Conservation (phyloP, 106 monocot genomes). For the Phalaenopsis equestris region DNA sequence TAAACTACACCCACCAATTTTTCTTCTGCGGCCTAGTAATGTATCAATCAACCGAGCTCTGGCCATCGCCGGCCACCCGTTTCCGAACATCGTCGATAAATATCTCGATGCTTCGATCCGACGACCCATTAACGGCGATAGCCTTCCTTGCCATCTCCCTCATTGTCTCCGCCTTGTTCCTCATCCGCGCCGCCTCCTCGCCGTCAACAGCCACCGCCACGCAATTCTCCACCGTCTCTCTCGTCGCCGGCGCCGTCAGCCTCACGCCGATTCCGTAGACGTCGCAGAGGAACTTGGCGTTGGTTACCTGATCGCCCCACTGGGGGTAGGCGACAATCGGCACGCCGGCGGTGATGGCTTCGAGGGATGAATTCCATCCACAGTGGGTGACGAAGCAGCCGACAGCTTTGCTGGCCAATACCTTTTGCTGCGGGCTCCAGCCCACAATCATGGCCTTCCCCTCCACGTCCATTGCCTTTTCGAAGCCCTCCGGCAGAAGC, state of each 20-base stretch:
- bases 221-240: constrained; percentile 23
- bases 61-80: background rate
- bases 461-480: constrained; percentile 16
- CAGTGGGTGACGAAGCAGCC: constrained; percentile 70
- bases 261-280: constrained; percentile 33
- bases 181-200: constrained; percentile 6
- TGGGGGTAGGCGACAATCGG: constrained; percentile 53
- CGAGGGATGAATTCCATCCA: constrained; percentile 71
- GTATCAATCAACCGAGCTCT: too few species aligned
- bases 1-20: too few species aligned
- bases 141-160: constrained; percentile 18
- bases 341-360: constrained; percentile 46
- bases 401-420: constrained; percentile 30
- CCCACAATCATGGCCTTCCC: constrained; percentile 39
- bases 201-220: constrained; percentile 32
- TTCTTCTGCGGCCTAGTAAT: too few species aligned
- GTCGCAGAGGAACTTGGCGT: constrained; percentile 58
- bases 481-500: constrained; percentile 43
- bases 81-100: constrained; percentile 20
- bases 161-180: constrained; percentile 19
- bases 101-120: constrained; percentile 18
- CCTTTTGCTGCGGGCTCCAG: constrained; percentile 63
- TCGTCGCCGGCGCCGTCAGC: constrained; percentile 14
- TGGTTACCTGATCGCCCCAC: constrained; percentile 44
- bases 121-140: constrained; percentile 24